Base-by-base conservation (phyloP, 2,329 filamentous ascomycete genomes). In the Arachnomyces sp. region DNA sequence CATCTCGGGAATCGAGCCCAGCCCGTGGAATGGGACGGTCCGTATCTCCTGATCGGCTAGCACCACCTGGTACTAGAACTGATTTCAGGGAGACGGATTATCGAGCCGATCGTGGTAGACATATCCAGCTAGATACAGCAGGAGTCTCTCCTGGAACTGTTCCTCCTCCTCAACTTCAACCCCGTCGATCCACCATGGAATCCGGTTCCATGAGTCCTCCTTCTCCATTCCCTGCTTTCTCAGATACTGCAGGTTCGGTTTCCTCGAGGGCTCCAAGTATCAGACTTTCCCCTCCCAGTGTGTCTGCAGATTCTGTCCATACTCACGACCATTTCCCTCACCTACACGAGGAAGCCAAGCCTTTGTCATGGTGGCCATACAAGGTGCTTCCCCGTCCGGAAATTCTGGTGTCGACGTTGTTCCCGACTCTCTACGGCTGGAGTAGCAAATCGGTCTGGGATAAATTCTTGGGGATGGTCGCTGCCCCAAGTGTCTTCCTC, bases 401-500 rank as follows among this genome's bases (percentile, higher is more conserved):
- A 42, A 65, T 82, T 6, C 68, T 96, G 11, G 60, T 79, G 12
- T 73, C 77, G 12, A 89, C 84, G 0, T 64, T 98, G 0, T 94
- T 96, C 50, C 92, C 92, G 1, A 95, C 90, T 0, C 64, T 98
- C 20, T 81, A 80, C 48, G 80, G 75, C 17, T 98, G 90, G 87
- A 69, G 64, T 32, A 77, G 83, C 18, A 96, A 95, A 63, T 79
- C 71, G n/a, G 61, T 82, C n/a, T 87, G 81, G 79, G 89, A 90
- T 52, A 88, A 84, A 55, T 65, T 88, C 33, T 67, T 95, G 35
- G 90, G 87, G 31, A 53, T 92, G 8, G 73, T 93, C 29, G 89
- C 89, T 6, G 81, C 87, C n/a, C 85, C 89, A 1, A 93, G 84
- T 51, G 87, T 98, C 29, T 85, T 98, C 46, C 66, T 96, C 2